Evolutionary conservation across 169 alveolate genomes (phyloP).

Genomic region (Plasmodium ovale): DNA sequence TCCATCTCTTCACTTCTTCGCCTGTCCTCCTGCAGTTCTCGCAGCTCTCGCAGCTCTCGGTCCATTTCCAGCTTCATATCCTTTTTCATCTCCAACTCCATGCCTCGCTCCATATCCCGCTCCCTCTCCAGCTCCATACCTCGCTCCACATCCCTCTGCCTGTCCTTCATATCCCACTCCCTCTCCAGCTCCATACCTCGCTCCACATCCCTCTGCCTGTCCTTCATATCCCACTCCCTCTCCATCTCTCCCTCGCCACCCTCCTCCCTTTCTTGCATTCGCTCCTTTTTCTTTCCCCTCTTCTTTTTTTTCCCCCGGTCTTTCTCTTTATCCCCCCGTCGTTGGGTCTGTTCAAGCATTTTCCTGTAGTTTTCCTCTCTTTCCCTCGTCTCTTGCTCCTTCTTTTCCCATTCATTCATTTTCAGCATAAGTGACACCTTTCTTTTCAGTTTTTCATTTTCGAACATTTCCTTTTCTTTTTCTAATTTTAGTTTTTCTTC

Average conservation of each 20-base stretch:
- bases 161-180: neutral
- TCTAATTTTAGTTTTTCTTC: conserved; percentile 77
- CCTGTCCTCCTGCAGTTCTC: neutral
- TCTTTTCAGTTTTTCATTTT: conserved; percentile 40
- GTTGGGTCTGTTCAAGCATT: neutral
- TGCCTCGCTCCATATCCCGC: neutral
- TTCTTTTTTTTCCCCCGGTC: neutral
- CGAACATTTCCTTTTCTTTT: conserved; percentile 73
- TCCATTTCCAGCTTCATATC: neutral
- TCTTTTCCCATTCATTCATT: conserved; percentile 20
- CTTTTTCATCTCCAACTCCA: neutral
- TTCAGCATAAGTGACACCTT: conserved; percentile 31
- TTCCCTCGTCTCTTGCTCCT: conserved; percentile 11
- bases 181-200: neutral
- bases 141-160: neutral
- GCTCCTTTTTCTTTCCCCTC: neutral
- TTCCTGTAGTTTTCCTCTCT: neutral
- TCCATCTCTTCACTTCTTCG: neutral
- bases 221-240: neutral
- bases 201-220: neutral
- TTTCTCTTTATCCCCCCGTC: neutral
- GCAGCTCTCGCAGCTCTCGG: neutral
- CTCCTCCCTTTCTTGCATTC: neutral
- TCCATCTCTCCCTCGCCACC: neutral
- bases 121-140: neutral